A percentile compares a stretch with the other conserved stretches of the same genome.
phyloP scores from a whole-genome alignment of 352 stramenopile genomes.

The Globisporangium okanoganense region DNA sequence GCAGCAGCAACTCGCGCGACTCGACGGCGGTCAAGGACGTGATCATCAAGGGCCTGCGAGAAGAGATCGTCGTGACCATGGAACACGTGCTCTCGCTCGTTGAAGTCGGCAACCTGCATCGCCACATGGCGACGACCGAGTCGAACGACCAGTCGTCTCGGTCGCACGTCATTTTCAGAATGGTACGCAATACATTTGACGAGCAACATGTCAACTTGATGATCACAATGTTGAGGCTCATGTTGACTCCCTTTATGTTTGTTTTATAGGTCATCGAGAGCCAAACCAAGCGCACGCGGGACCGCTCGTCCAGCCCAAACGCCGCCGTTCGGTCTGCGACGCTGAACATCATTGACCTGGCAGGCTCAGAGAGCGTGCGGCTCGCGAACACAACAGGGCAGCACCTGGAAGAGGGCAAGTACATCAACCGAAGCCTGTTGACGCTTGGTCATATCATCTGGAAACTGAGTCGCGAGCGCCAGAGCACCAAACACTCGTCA shows the following conservation, averaged over 20 bases:
- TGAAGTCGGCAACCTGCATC: constrained; percentile 70
- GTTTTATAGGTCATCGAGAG: constrained; percentile 63
- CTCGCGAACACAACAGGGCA: constrained; percentile 76
- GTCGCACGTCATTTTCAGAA: constrained; percentile 75
- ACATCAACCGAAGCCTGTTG: constrained; percentile 90
- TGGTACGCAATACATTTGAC: constrained; percentile 26
- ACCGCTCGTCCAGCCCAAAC: constrained; percentile 11
- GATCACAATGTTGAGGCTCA: constrained; percentile 14
- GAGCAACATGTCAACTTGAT: not conserved
- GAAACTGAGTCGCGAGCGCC: constrained; percentile 79
- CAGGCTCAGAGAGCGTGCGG: constrained; percentile 84
- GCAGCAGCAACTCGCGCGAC: constrained; percentile 18
- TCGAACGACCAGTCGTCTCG: constrained; percentile 79
- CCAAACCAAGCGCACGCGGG: constrained; percentile 44
- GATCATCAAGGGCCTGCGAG: constrained; percentile 78
- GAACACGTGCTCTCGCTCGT: constrained; percentile 86
- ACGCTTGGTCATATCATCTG: constrained; percentile 94
- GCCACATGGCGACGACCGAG: constrained; percentile 70
- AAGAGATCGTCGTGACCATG: constrained; percentile 74
- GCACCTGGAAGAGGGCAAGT: constrained; percentile 79
- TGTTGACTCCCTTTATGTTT: constrained; percentile 41
- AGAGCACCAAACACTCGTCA: constrained; percentile 19
- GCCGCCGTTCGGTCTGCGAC: constrained; percentile 65
- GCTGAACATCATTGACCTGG: constrained; percentile 90
- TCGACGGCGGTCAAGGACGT: constrained; percentile 66